Evolutionary conservation across 2,329 filamentous ascomycete species (phyloP).

Genomic region (Bertia moriformis): DNA sequence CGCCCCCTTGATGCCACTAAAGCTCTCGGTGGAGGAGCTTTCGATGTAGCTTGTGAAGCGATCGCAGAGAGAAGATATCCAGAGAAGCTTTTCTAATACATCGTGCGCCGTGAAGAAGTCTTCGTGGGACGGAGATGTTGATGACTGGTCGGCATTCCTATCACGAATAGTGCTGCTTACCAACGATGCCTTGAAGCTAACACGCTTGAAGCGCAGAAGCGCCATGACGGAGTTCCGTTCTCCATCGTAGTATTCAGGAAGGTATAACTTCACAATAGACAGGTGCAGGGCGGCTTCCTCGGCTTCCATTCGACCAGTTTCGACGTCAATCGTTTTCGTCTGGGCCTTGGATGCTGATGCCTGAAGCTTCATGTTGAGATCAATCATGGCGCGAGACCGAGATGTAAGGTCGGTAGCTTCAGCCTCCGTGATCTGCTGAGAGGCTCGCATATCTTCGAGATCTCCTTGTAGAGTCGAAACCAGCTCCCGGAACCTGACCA

Average conservation of each 20-base stretch:
- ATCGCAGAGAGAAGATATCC: slow-evolving; percentile 38
- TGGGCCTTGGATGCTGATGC: slow-evolving; percentile 48
- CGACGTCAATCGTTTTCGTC: slow-evolving; percentile 49
- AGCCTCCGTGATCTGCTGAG: slow-evolving; percentile 48
- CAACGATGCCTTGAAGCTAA: slow-evolving; percentile 43
- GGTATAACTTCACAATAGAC: slow-evolving; percentile 46
- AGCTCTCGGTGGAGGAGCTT: slow-evolving; percentile 36
- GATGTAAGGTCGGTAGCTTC: slow-evolving; percentile 47
- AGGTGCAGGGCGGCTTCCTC: slow-evolving; percentile 47
- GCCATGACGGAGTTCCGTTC: slow-evolving; percentile 46
- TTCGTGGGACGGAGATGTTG: slow-evolving; percentile 24
- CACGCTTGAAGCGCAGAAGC: slow-evolving; percentile 46
- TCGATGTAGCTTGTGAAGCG: slow-evolving; percentile 40
- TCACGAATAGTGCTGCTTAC: slow-evolving; percentile 38
- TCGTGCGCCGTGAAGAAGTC: slow-evolving; percentile 40
- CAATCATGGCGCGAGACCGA: slow-evolving; percentile 54
- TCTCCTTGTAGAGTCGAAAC: slow-evolving; percentile 44
- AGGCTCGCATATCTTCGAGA: slow-evolving; percentile 47
- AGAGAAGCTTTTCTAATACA: slow-evolving; percentile 40
- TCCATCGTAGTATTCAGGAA: slow-evolving; percentile 41
- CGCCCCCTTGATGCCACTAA: slow-evolving; percentile 36
- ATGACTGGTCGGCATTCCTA: slow-evolving; percentile 20
- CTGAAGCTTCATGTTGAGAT: slow-evolving; percentile 51
- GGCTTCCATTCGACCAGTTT: slow-evolving; percentile 44
- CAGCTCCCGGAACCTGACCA: slow-evolving; percentile 48